phyloP scores from a whole-genome alignment of 2,329 filamentous ascomycete species.

The Dothideomycetes sp. region DNA sequence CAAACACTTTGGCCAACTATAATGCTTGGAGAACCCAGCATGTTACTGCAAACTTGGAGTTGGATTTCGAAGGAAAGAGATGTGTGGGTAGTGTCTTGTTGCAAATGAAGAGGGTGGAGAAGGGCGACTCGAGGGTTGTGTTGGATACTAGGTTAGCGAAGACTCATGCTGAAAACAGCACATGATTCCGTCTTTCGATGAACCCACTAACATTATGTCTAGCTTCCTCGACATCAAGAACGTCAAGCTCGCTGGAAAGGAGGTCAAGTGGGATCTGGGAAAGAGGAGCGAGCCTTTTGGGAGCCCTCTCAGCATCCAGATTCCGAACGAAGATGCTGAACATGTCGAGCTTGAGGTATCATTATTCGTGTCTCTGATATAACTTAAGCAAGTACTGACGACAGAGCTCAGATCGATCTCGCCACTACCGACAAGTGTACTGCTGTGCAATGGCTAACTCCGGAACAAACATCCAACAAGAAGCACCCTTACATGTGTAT shows the following conservation, averaged over 20 bases:
- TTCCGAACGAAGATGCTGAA: slow-evolving; percentile 35
- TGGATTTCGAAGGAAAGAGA: slow-evolving; percentile 73
- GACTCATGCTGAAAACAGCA: no score
- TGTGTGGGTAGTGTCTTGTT: slow-evolving; percentile 70
- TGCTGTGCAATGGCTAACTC: slow-evolving; percentile 89
- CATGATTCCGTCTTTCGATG: no score
- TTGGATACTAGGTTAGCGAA: slow-evolving; percentile 67
- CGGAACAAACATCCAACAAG: slow-evolving; percentile 88
- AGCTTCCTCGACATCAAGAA: slow-evolving; percentile 63
- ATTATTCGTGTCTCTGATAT: neutral
- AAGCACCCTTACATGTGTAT: slow-evolving; percentile 87
- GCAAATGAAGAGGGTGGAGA: slow-evolving; percentile 65
- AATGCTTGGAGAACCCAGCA: slow-evolving; percentile 77
- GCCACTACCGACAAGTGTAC: slow-evolving; percentile 83
- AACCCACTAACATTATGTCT: neutral
- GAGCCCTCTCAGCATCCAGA: slow-evolving; percentile 55
- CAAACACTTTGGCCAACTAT: slow-evolving; percentile 88
- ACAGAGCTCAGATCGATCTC: slow-evolving; percentile 51
- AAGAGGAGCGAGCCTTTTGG: slow-evolving; percentile 65
- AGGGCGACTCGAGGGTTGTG: slow-evolving; percentile 63
- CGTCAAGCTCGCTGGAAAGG: slow-evolving; percentile 59
- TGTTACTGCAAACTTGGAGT: slow-evolving; percentile 68
- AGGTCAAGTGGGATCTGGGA: slow-evolving; percentile 61
- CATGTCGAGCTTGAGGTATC: slow-evolving; percentile 40
- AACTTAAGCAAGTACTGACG: neutral